Evolutionary conservation across 306 rosid species (phyloP).

Genomic region (Pachyrhizus erosus): DNA sequence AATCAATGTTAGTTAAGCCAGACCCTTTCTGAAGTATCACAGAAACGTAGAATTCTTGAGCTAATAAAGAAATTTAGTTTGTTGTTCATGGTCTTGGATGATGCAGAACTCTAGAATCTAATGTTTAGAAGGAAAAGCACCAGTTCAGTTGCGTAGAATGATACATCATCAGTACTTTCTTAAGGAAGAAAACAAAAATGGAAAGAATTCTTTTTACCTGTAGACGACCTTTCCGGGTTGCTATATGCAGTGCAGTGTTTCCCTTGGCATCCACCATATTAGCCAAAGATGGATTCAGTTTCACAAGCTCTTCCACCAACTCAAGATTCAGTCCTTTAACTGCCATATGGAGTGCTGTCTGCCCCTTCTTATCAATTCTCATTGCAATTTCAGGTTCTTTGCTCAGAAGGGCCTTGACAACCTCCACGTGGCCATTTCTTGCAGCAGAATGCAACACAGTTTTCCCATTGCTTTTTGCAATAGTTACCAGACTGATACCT

Average conservation of each 20-base stretch:
- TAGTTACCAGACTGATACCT: slow-evolving; percentile 53
- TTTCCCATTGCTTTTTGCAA: slow-evolving; percentile 78
- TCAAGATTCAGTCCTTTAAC: slow-evolving; percentile 76
- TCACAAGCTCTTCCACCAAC: slow-evolving; percentile 64
- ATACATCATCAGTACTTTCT: slow-evolving; percentile 1
- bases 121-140: slow-evolving; percentile 4
- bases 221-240: slow-evolving; percentile 67
- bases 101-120: slow-evolving; percentile 22
- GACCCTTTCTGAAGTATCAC: slow-evolving; percentile 17
- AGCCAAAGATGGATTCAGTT: slow-evolving; percentile 55
- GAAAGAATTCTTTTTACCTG: slow-evolving; percentile 54
- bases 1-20: background rate
- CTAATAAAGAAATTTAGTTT: slow-evolving; percentile 9
- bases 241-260: slow-evolving; percentile 77
- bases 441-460: slow-evolving; percentile 85
- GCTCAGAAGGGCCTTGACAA: slow-evolving; percentile 62
- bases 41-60: slow-evolving; percentile 2
- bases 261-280: slow-evolving; percentile 72
- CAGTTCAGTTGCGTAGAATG: background rate
- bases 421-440: slow-evolving; percentile 69
- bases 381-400: slow-evolving; percentile 64
- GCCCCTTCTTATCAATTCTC: slow-evolving; percentile 75
- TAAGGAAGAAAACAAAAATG: background rate
- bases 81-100: slow-evolving; percentile 26
- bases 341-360: slow-evolving; percentile 89